Conservation (phyloP, 2,329 filamentous ascomycete genomes). For the Shiraia sp. region DNA sequence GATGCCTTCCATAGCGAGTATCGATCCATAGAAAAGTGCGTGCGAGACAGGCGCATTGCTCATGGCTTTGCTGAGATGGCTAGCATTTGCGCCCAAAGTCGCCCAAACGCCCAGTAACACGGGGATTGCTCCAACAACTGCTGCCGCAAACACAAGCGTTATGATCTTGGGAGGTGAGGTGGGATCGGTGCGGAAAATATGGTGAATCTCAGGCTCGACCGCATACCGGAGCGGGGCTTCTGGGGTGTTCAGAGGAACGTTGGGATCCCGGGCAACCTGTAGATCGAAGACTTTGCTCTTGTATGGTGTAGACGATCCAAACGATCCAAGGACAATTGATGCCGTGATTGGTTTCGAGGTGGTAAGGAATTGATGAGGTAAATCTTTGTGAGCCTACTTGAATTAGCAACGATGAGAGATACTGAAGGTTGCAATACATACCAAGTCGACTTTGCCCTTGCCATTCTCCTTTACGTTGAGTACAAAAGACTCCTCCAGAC, state of each 20-base stretch:
- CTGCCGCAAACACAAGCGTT: constrained; percentile 74
- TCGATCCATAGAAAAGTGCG: constrained; percentile 80
- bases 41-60: constrained; percentile 79
- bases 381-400: constrained; percentile 79
- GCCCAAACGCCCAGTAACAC: constrained; percentile 75
- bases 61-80: constrained; percentile 76
- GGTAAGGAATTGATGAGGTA: constrained; percentile 79
- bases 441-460: constrained; percentile 82
- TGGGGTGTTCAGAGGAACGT: constrained; percentile 61
- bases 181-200: constrained; percentile 82
- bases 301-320: constrained; percentile 72
- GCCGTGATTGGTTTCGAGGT: constrained; percentile 71
- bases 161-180: constrained; percentile 80
- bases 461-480: constrained; percentile 84
- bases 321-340: constrained; percentile 83
- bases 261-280: constrained; percentile 65
- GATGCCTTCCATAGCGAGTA: constrained; percentile 83
- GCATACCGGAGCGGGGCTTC: constrained; percentile 79
- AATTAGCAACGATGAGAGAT: constrained; percentile 28
- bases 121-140: constrained; percentile 74
- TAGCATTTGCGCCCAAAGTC: constrained; percentile 78
- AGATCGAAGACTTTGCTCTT: constrained; percentile 74
- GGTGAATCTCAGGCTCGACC: constrained; percentile 81
- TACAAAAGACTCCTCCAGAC: constrained; percentile 85
- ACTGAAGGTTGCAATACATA: constrained; percentile 53